Conservation (phyloP, 2,329 filamentous ascomycete species). For the Pseudogymnoascus sp. region DNA sequence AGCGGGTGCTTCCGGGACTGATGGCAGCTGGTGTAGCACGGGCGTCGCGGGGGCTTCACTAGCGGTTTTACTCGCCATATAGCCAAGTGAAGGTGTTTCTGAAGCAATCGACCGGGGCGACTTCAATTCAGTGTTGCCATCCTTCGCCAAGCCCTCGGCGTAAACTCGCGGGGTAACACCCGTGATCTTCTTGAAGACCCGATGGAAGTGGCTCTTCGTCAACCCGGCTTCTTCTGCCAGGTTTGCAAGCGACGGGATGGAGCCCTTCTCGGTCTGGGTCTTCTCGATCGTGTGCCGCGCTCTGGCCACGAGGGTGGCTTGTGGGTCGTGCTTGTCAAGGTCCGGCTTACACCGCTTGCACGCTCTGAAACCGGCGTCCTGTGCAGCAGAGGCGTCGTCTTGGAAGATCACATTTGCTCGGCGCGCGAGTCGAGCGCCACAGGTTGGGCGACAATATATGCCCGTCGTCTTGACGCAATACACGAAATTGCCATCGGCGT, state of each 20-base stretch:
- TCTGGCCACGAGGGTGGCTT: conserved; percentile 36
- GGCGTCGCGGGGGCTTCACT: neutral
- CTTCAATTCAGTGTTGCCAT: conserved; percentile 21
- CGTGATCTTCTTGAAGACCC: conserved; percentile 47
- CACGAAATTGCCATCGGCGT: conserved; percentile 35
- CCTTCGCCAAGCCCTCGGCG: conserved; percentile 5
- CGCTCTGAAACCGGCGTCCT: conserved; percentile 40
- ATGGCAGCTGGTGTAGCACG: neutral
- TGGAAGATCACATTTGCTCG: conserved; percentile 52
- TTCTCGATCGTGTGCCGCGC: conserved; percentile 18
- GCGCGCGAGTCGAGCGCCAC: conserved; percentile 50
- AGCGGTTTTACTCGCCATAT: conserved; percentile 4
- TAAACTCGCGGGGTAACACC: conserved; percentile 33
- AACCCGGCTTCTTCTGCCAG: conserved; percentile 43
- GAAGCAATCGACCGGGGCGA: neutral
- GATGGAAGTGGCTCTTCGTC: conserved; percentile 50
- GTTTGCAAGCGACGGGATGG: conserved; percentile 31
- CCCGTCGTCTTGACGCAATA: conserved; percentile 41
- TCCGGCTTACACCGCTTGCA: conserved; percentile 49
- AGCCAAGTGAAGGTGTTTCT: conserved; percentile 5
- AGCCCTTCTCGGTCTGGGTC: conserved; percentile 11
- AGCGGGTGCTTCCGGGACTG: neutral
- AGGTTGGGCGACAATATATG: conserved; percentile 53
- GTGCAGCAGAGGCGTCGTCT: conserved; percentile 36
- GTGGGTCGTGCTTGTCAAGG: conserved; percentile 30